Evolutionary conservation across 345 rosid species (phyloP).

Genomic region (Turnera subulata): DNA sequence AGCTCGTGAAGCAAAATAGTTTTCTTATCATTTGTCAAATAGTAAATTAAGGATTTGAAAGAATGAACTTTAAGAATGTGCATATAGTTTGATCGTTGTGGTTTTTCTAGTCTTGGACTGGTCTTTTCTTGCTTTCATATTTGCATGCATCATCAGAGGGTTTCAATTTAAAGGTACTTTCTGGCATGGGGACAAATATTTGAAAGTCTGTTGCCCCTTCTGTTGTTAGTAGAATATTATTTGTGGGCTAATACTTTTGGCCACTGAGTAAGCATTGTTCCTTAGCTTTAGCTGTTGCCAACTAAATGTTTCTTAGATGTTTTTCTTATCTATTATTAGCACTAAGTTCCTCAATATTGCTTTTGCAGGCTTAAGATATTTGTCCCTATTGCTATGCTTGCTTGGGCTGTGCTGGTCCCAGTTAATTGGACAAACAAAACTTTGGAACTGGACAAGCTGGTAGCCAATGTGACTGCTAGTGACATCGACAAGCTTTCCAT

Average conservation of each 20-base stretch:
- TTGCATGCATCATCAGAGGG: too few species aligned
- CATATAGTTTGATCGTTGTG: too few species aligned
- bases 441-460: conserved; percentile 29
- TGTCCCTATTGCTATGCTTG: conserved; percentile 66
- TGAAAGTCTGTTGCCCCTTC: background rate
- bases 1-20: too few species aligned
- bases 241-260: background rate
- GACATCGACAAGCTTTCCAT: conserved; percentile 87
- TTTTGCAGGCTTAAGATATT: conserved; percentile 76
- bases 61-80: too few species aligned
- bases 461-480: conserved; percentile 63
- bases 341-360: conserved; percentile 7
- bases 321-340: background rate
- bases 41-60: too few species aligned
- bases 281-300: background rate
- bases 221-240: background rate
- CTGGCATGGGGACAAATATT: too few species aligned
- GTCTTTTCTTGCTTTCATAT: too few species aligned
- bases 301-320: background rate
- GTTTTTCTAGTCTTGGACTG: too few species aligned
- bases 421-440: conserved; percentile 62
- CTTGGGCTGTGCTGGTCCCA: conserved; percentile 78
- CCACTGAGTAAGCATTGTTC: background rate
- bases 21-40: too few species aligned
- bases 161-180: too few species aligned